Base-by-base conservation (phyloP, 305 asterid species). In the Solanum chacoense region DNA sequence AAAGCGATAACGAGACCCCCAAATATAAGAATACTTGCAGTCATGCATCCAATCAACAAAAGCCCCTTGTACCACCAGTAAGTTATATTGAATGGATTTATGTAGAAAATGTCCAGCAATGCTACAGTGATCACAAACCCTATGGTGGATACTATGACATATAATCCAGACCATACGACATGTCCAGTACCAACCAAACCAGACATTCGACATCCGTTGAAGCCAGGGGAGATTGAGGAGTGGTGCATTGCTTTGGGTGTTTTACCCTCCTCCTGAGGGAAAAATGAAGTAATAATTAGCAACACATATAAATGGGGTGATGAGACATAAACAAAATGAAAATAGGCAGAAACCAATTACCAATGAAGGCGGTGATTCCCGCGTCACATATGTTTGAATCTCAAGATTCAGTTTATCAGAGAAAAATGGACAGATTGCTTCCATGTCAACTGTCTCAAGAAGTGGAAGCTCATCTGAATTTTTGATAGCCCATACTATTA, bases 151-250 rank as follows among this genome's bases (percentile, higher is more conserved):
- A 80, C 93, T 4, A 91, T 37, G 37, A 95, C 90, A 42, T 96
- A 96, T 31, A 93, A 65, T 87, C 99, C 99, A 7, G 99, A 92
- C 99, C 99, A 96, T 84, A 94, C 9, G 18, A 94, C 35, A 91
- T 94, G 91, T 11, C 99, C 99, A 1, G 99, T 96, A 77, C 99
- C 99, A 16, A 91, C 98, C 94, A 96, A 80, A 85, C 90, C 94
- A 5, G 98, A 96, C 93, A 96, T 95, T 87, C 92, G 93, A 79
- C 91, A 55, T 59, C 90, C 91, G 50, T 76, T 92, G 50, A 94
- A 86, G 86, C 92, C 89, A 10, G 94, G 90, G 87, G 89, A 88
- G 77, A 65, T 84, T 28, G 90, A 85, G 32, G 92, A 65, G 85
- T 59, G 87, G 83, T 79, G 87, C 11, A 91, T 87, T 8, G 95